These are phyloP conservation scores for Phytophthora nicotianae DNA, from an alignment of 352 stramenopile species.

Conservation along the genomic window DNA sequence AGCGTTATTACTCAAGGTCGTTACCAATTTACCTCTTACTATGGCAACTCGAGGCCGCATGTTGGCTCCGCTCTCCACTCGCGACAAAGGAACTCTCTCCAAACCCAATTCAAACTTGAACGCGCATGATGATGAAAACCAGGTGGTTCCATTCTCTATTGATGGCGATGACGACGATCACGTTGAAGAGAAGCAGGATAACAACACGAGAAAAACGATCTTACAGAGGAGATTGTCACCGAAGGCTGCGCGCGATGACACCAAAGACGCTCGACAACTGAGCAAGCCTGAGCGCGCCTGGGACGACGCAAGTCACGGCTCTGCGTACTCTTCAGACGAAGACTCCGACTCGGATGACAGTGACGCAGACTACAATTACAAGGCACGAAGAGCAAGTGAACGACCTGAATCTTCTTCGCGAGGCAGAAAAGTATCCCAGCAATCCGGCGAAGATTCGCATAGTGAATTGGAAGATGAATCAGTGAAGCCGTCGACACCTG, in stretches of 20 bases:
- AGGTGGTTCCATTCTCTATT: conserved; percentile 63
- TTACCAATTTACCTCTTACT: not conserved
- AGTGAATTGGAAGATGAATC: conserved; percentile 67
- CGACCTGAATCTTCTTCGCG: conserved; percentile 39
- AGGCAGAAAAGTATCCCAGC: conserved; percentile 26
- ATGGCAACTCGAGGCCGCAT: conserved; percentile 23
- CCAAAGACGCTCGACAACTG: conserved; percentile 12
- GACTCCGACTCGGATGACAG: conserved; percentile 32
- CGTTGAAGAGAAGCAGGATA: conserved; percentile 5
- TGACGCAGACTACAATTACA: conserved; percentile 21
- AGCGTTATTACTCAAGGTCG: conserved; percentile 6
- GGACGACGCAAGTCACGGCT: conserved; percentile 35
- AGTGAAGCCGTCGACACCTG: conserved; percentile 20
- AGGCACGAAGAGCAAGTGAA: conserved; percentile 9
- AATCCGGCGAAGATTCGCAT: conserved; percentile 35
- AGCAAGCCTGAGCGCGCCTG: conserved; percentile 46
- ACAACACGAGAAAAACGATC: conserved; percentile 5
- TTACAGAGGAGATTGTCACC: conserved; percentile 34
- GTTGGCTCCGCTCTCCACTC: conserved; percentile 23
- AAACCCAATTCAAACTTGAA: conserved; percentile 7
- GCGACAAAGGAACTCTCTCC: conserved; percentile 12
- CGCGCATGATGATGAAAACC: conserved; percentile 49
- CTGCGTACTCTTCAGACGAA: conserved; percentile 27
- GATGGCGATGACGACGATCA: conserved; percentile 51
- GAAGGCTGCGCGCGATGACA: conserved; percentile 1